Conservation (phyloP, 1,139 yeast genomes). For the Schwanniomyces etchellsii region DNA sequence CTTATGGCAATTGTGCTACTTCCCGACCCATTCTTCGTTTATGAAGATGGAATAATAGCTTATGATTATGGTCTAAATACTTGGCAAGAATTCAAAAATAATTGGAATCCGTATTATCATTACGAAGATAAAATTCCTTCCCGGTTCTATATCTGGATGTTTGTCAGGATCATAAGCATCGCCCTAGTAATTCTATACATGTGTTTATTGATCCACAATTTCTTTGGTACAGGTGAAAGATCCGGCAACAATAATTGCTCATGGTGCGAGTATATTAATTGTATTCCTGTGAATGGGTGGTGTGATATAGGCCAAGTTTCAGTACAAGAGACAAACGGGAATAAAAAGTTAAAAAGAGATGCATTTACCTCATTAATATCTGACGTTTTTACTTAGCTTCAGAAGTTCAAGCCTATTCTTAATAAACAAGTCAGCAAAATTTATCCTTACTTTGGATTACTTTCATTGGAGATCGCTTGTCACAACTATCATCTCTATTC, state of each 20-base stretch:
- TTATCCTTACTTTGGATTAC: neutral
- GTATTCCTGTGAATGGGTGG: slow-evolving; percentile 72
- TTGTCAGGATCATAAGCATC: slow-evolving; percentile 41
- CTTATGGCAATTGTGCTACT: slow-evolving; percentile 48
- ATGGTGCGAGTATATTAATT: slow-evolving; percentile 73
- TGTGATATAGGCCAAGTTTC: slow-evolving; percentile 55
- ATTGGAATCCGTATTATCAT: slow-evolving; percentile 38
- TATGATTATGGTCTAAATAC: slow-evolving; percentile 31
- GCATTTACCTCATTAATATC: too few species aligned
- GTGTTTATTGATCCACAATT: slow-evolving; percentile 43
- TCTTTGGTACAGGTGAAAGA: slow-evolving; percentile 35
- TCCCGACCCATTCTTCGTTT: slow-evolving; percentile 53
- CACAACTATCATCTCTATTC: too few species aligned
- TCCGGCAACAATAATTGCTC: slow-evolving; percentile 36
- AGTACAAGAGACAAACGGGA: slow-evolving; percentile 13
- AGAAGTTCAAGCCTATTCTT: too few species aligned
- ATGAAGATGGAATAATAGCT: slow-evolving; percentile 36
- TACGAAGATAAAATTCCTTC: slow-evolving; percentile 28
- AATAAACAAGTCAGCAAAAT: too few species aligned
- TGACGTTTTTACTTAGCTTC: too few species aligned
- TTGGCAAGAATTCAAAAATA: slow-evolving; percentile 36
- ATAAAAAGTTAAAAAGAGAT: neutral
- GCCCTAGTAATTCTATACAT: slow-evolving; percentile 47
- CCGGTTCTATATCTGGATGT: slow-evolving; percentile 45
- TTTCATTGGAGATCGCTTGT: too few species aligned